These are phyloP conservation scores for Juncus inflexus DNA, from an alignment of 176 grass and related monocot genomes.

Conservation along the genomic window DNA sequence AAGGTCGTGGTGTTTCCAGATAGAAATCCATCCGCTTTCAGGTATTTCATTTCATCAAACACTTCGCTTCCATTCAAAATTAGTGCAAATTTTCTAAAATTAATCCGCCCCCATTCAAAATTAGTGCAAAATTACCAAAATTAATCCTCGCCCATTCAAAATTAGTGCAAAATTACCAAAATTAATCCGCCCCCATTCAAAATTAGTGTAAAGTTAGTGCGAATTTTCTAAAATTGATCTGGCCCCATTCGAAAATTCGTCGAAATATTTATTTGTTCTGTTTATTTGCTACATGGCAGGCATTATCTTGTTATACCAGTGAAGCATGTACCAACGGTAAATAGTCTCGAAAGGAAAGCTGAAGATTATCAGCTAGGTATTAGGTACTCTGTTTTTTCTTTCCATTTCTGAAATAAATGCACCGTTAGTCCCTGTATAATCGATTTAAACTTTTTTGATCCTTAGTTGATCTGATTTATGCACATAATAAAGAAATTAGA, in stretches of 20 bases:
- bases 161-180: too few species aligned
- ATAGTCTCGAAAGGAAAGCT: conserved; percentile 44
- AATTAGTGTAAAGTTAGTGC: too few species aligned
- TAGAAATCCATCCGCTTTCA: conserved; percentile 82
- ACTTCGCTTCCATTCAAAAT: background rate
- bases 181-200: too few species aligned
- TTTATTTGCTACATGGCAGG: conserved; percentile 29
- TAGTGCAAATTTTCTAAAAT: background rate
- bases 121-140: too few species aligned
- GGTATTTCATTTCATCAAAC: conserved; percentile 35
- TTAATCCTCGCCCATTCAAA: too few species aligned
- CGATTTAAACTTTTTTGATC: too few species aligned
- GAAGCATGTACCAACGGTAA: conserved; percentile 70
- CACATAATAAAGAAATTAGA: background rate
- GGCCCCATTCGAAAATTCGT: too few species aligned
- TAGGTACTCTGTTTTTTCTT: conserved; percentile 22
- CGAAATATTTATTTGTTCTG: too few species aligned
- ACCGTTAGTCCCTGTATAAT: too few species aligned
- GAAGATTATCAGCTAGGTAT: conserved; percentile 74
- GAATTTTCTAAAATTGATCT: too few species aligned
- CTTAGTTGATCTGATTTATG: too few species aligned
- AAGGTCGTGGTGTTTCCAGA: conserved; percentile 78
- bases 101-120: background rate
- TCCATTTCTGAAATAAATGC: too few species aligned
- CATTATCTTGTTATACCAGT: conserved; percentile 94